These are phyloP conservation scores for Alternaria solani DNA, from an alignment of 2,329 filamentous ascomycete species.

Conservation along the genomic window DNA sequence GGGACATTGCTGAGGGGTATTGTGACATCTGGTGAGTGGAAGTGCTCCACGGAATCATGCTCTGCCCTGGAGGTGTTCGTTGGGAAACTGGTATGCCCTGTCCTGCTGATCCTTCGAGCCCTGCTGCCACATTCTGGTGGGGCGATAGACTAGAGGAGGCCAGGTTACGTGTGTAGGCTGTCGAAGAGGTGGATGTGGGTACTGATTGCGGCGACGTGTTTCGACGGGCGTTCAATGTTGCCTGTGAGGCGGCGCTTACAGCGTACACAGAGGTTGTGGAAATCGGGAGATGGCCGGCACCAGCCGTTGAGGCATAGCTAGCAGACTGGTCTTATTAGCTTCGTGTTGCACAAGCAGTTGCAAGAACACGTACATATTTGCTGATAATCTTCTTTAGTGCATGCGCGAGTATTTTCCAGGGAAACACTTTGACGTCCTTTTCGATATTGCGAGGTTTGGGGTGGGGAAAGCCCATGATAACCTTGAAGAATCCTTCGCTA, in stretches of 20 bases:
- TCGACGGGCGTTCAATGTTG: constrained; percentile 57
- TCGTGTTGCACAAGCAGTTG: constrained; percentile 29
- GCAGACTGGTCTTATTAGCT: constrained; percentile 64
- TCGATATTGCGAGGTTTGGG: constrained; percentile 98
- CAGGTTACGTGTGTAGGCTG: constrained; percentile 54
- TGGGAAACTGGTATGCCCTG: constrained; percentile 46
- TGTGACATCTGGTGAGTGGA: constrained; percentile 44
- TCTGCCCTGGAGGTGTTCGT: constrained; percentile 42
- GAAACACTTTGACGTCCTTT: constrained; percentile 98
- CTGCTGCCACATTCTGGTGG: constrained; percentile 52
- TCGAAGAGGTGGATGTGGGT: constrained; percentile 54
- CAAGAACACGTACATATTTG: constrained; percentile 76
- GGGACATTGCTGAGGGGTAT: constrained; percentile 42
- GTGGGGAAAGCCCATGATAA: constrained; percentile 96
- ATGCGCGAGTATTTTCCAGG: constrained; percentile 87
- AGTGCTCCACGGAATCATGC: constrained; percentile 48
- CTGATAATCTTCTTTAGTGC: constrained; percentile 98
- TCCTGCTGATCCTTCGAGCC: constrained; percentile 49
- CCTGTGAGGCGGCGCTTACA: constrained; percentile 57
- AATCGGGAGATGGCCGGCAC: constrained; percentile 54
- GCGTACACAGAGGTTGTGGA: constrained; percentile 41
- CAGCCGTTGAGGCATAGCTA: constrained; percentile 72
- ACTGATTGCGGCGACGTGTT: constrained; percentile 60
- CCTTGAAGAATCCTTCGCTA: constrained; percentile 97
- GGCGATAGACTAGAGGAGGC: constrained; percentile 57